Evolutionary conservation across 148 eudicot genomes (phyloP).

Genomic region (Nyssa sinensis): DNA sequence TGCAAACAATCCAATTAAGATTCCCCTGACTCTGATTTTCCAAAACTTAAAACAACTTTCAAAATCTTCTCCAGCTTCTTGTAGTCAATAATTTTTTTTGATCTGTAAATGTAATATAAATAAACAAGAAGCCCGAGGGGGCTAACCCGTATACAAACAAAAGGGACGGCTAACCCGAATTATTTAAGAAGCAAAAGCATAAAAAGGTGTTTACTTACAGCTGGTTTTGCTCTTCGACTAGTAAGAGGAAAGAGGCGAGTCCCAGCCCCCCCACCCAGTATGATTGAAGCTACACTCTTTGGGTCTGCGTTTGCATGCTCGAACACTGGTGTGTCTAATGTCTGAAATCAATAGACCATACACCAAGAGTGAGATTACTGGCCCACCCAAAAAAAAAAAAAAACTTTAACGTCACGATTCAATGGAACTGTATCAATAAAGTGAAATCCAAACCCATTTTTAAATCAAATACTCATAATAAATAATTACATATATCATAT

Average conservation of each 20-base stretch:
- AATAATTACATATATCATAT: too few species aligned
- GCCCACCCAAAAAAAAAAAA: neutral
- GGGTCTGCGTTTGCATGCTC: constrained; percentile 66
- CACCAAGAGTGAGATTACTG: neutral
- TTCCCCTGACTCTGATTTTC: neutral
- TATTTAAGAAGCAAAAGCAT: neutral
- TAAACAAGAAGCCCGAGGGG: too few species aligned
- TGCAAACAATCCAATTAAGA: neutral
- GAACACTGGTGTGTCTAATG: constrained; percentile 35
- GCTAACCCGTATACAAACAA: too few species aligned
- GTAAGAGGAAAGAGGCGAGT: constrained; percentile 90
- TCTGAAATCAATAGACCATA: constrained; percentile 31
- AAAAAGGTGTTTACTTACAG: too few species aligned
- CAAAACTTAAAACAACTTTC: neutral
- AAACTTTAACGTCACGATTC: neutral
- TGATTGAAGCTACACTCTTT: constrained; percentile 74
- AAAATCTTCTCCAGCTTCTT: neutral
- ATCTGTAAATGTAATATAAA: neutral
- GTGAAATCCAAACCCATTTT: neutral
- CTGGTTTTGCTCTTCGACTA: constrained; percentile 81
- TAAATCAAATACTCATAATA: neutral
- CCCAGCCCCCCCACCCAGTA: constrained; percentile 91
- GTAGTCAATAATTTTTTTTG: neutral
- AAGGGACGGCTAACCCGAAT: too few species aligned
- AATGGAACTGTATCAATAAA: neutral